Evolutionary conservation across 306 rosid species (phyloP).

Genomic region (Citrullus amarus): DNA sequence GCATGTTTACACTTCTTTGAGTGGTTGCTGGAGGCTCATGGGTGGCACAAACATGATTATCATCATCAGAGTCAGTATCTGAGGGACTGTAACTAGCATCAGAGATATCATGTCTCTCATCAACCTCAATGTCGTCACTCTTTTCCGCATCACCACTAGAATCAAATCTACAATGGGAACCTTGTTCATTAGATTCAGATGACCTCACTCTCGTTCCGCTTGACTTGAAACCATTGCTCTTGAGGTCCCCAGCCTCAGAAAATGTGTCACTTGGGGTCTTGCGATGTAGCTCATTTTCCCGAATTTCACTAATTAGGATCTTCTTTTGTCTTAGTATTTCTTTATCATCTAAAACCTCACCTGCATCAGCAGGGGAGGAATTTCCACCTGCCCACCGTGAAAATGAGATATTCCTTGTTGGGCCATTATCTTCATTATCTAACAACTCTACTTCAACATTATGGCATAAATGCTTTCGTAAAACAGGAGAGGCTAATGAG

Average conservation of each 20-base stretch:
- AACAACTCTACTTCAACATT: background rate
- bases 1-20: constrained; percentile 46
- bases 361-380: constrained; percentile 16
- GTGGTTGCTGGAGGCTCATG: constrained; percentile 12
- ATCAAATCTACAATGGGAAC: constrained; percentile 9
- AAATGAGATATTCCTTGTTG: constrained; percentile 30
- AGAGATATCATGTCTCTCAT: constrained; percentile 13
- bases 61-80: constrained; percentile 24
- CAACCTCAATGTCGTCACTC: constrained; percentile 12
- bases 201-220: constrained; percentile 23
- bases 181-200: constrained; percentile 28
- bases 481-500: constrained; percentile 9
- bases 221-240: constrained; percentile 28
- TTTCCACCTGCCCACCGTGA: constrained; percentile 61
- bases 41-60: constrained; percentile 5
- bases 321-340: background rate
- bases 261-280: constrained; percentile 13
- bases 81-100: background rate
- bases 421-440: constrained; percentile 18
- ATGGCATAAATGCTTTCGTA: background rate
- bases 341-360: constrained; percentile 3
- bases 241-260: constrained; percentile 44
- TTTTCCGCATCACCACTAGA: constrained; percentile 6
- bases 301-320: background rate
- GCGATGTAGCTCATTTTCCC: background rate